Percentiles rank a stretch among this genome's conserved stretches.
These are phyloP conservation scores for Xylaria sp. DNA, from an alignment of 2,329 filamentous ascomycete species.

Conservation along the genomic window DNA sequence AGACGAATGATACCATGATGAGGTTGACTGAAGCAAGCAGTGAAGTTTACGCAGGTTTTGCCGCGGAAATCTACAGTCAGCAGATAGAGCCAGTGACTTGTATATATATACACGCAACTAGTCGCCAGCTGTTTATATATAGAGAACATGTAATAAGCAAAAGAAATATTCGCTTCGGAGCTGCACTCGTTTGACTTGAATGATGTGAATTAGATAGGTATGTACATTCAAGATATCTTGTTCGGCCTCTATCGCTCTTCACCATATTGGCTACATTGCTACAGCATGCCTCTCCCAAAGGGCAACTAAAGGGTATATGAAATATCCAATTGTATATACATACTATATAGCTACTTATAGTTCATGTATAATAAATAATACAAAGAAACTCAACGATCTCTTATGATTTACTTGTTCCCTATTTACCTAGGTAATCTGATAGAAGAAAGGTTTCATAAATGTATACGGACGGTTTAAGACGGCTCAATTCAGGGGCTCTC, in stretches of 20 bases:
- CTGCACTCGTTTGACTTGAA: background rate
- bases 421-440: no score
- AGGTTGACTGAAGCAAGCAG: conserved; percentile 2
- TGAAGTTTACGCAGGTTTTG: conserved; percentile 12
- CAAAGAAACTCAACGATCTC: background rate
- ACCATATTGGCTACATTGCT: no score
- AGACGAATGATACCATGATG: conserved; percentile 35
- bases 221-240: background rate
- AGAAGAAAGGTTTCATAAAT: background rate
- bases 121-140: conserved; percentile 40
- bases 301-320: background rate
- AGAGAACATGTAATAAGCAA: conserved; percentile 46
- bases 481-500: conserved; percentile 24
- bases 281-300: no score
- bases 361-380: background rate
- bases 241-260: background rate
- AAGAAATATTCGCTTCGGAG: conserved; percentile 43
- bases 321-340: background rate
- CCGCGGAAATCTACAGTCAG: conserved; percentile 21
- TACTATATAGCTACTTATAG: background rate
- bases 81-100: conserved; percentile 23
- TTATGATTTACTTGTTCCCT: no score
- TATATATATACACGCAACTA: conserved; percentile 12
- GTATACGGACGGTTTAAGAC: conserved; percentile 3
- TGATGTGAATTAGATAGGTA: background rate